Evolutionary conservation across 371 early-diverging fungal genomes (phyloP).

Genomic region (Mucor irregularis): DNA sequence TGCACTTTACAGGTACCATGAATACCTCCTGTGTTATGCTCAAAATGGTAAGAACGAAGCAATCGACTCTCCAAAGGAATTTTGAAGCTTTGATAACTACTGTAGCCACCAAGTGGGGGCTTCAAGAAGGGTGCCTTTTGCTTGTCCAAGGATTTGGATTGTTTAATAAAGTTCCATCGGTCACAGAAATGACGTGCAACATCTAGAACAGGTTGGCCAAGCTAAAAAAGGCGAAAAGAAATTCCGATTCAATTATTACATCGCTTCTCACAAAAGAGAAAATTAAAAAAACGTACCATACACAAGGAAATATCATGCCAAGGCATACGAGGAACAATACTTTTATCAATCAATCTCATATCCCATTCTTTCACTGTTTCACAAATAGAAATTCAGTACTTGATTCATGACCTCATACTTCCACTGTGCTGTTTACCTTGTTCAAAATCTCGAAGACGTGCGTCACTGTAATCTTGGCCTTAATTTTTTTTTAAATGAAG

Average conservation of each 20-base stretch:
- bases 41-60: slow-evolving; percentile 30
- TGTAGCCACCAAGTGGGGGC: slow-evolving; percentile 48
- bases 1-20: slow-evolving; percentile 64
- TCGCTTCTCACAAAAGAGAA: neutral
- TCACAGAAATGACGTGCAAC: slow-evolving; percentile 89
- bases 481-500: neutral
- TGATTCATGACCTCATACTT: no score
- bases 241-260: neutral
- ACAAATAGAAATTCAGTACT: no score
- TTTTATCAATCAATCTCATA: slow-evolving; percentile 62
- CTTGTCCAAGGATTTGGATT: slow-evolving; percentile 43
- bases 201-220: slow-evolving; percentile 80
- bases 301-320: slow-evolving; percentile 93
- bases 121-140: slow-evolving; percentile 37
- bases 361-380: slow-evolving; percentile 59
- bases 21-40: slow-evolving; percentile 28
- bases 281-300: slow-evolving; percentile 38
- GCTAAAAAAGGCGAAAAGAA: slow-evolving; percentile 8
- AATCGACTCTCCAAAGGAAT: slow-evolving; percentile 23
- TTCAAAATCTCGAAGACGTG: slow-evolving; percentile 85
- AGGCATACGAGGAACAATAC: slow-evolving; percentile 83
- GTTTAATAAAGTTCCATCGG: slow-evolving; percentile 90
- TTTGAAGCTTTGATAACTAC: slow-evolving; percentile 34
- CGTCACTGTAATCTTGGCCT: slow-evolving; percentile 91
- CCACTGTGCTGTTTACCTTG: slow-evolving; percentile 46